Conservation (phyloP, 495 filamentous ascomycete genomes). For the Neurospora sp. region DNA sequence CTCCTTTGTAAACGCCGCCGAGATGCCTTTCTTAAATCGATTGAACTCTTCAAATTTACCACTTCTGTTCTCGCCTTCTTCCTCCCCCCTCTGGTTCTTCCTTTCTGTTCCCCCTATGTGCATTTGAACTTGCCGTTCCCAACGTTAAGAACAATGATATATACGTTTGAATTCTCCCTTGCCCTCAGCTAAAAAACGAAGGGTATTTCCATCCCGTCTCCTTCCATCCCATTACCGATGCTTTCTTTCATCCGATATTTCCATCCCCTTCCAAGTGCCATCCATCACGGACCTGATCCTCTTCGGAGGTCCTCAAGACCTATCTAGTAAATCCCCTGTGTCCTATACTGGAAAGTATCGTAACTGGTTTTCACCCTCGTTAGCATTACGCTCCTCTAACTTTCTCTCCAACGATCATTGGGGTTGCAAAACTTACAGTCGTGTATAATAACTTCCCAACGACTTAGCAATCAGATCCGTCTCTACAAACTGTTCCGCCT, state of each 20-base stretch:
- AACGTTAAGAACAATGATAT: not conserved
- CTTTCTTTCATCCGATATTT: not conserved
- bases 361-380: constrained; percentile 38
- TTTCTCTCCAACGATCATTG: not conserved
- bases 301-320: not conserved
- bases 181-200: not conserved
- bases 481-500: constrained; percentile 64
- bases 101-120: not conserved
- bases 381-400: not conserved
- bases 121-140: not conserved
- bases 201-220: not conserved
- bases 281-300: not conserved
- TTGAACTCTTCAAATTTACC: not conserved
- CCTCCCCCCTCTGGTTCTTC: not conserved
- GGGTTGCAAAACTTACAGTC: constrained; percentile 41
- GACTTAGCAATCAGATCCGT: constrained; percentile 60
- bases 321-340: constrained; percentile 62
- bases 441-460: constrained; percentile 65
- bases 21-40: not conserved
- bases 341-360: constrained; percentile 72
- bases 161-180: not conserved
- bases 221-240: not conserved
- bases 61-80: not conserved
- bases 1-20: not conserved
- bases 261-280: not conserved